These are phyloP conservation scores for Aureobasidium sp. DNA, from an alignment of 2,329 filamentous ascomycete genomes.

Conservation along the genomic window DNA sequence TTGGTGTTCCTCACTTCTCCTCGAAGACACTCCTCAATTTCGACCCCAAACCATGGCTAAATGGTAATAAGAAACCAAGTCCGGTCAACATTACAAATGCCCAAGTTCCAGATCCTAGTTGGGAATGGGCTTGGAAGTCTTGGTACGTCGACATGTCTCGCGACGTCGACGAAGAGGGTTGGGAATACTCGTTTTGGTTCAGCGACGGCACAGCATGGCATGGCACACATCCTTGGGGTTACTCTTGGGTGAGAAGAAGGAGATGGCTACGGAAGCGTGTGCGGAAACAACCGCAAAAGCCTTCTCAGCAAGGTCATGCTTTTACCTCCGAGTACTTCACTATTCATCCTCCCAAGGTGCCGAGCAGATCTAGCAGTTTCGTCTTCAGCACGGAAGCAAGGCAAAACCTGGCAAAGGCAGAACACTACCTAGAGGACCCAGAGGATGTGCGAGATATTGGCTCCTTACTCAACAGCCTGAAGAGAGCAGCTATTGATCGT, in stretches of 20 bases:
- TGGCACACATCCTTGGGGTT: conserved; percentile 88
- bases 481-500: conserved; percentile 80
- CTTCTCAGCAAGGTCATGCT: conserved; percentile 64
- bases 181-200: conserved; percentile 97
- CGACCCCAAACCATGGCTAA: conserved; percentile 91
- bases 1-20: conserved; percentile 92
- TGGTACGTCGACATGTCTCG: conserved; percentile 84
- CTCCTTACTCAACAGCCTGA: conserved; percentile 74
- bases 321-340: conserved; percentile 84
- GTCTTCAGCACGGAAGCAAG: not conserved
- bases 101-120: conserved; percentile 93
- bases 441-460: conserved; percentile 72
- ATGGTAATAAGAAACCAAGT: conserved; percentile 57
- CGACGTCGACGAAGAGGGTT: conserved; percentile 89
- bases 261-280: conserved; percentile 88
- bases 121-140: conserved; percentile 86
- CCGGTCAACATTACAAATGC: conserved; percentile 83
- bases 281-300: conserved; percentile 56
- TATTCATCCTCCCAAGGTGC: conserved; percentile 54
- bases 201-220: conserved; percentile 73
- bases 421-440: conserved; percentile 49
- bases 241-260: conserved; percentile 91
- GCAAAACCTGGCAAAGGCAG: conserved; percentile 34
- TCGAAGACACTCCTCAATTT: conserved; percentile 84
- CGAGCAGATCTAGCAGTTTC: conserved; percentile 28